phyloP scores from a whole-genome alignment of 1,284 basidiomycete genomes.

The Cryptococcus floricola region DNA sequence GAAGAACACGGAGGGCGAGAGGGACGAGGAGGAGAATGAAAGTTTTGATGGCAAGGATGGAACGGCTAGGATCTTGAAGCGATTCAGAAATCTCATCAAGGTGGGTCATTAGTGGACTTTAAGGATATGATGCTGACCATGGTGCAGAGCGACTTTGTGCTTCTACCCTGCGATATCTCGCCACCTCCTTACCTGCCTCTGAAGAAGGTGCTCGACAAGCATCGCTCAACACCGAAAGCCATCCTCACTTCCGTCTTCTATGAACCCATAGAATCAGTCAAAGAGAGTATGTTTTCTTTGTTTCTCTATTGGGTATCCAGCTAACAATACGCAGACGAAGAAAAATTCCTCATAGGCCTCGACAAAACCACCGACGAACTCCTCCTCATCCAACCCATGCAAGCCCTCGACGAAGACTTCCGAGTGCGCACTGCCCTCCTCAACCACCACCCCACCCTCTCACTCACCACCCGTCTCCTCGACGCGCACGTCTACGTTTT shows the following conservation, averaged over 20 bases:
- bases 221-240: conserved; percentile 67
- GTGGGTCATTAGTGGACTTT: conserved; percentile 19
- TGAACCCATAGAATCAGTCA: conserved; percentile 53
- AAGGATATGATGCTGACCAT: neutral
- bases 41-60: conserved; percentile 24
- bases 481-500: conserved; percentile 91
- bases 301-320: neutral
- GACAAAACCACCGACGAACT: conserved; percentile 58
- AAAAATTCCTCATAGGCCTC: conserved; percentile 40
- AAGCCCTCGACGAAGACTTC: conserved; percentile 61
- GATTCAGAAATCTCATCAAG: conserved; percentile 43
- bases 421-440: conserved; percentile 69
- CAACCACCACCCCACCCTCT: conserved; percentile 60
- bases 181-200: conserved; percentile 70
- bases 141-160: conserved; percentile 69
- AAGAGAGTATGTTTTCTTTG: conserved; percentile 38
- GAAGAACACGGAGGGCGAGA: conserved; percentile 36
- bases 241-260: conserved; percentile 78
- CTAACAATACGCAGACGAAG: conserved; percentile 29
- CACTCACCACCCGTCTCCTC: conserved; percentile 65
- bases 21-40: conserved; percentile 37
- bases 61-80: conserved; percentile 45
- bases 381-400: conserved; percentile 62
- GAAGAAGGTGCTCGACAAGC: conserved; percentile 69
- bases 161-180: conserved; percentile 88